Conservation (phyloP, 163 green algal species). For the Scenedesmus sp. region DNA sequence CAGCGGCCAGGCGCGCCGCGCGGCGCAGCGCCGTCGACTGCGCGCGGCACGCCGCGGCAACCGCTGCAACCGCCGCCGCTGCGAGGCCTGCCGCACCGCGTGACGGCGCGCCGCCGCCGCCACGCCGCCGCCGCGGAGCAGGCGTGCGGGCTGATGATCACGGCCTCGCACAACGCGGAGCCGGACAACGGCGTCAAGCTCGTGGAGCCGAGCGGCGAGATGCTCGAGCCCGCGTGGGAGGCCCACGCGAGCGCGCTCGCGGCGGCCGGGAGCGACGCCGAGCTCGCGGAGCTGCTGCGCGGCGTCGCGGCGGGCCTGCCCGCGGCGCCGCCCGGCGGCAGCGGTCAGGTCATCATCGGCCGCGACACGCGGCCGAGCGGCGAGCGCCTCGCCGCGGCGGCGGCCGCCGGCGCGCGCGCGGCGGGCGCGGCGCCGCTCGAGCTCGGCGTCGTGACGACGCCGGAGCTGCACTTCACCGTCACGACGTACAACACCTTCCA, state of each 20-base stretch:
- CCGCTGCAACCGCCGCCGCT: neutral
- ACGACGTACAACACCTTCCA: conserved; percentile 43
- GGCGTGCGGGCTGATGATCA: conserved; percentile 92
- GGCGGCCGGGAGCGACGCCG: conserved; percentile 53
- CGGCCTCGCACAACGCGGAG: conserved; percentile 96
- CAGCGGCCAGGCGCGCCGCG: conserved; percentile 11
- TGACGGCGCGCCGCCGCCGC: conserved; percentile 51
- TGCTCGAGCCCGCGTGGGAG: conserved; percentile 67
- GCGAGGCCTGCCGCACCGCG: no score
- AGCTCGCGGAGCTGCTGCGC: conserved; percentile 47
- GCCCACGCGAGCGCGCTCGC: conserved; percentile 72
- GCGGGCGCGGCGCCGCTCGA: conserved; percentile 60
- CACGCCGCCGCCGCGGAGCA: conserved; percentile 48
- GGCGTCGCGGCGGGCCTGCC: conserved; percentile 9
- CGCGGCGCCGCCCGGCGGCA: neutral
- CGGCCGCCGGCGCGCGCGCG: conserved; percentile 67
- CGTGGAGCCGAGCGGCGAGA: conserved; percentile 81
- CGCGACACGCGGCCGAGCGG: conserved; percentile 88
- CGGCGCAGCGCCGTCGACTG: neutral
- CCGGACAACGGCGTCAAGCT: conserved; percentile 99
- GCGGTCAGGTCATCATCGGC: conserved; percentile 76
- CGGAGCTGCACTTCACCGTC: conserved; percentile 83
- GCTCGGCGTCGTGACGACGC: conserved; percentile 87
- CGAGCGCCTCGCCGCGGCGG: conserved; percentile 60
- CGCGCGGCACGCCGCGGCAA: neutral